Evolutionary conservation across 805 yeast species (phyloP).

Genomic region (Saccharomyces jurei): DNA sequence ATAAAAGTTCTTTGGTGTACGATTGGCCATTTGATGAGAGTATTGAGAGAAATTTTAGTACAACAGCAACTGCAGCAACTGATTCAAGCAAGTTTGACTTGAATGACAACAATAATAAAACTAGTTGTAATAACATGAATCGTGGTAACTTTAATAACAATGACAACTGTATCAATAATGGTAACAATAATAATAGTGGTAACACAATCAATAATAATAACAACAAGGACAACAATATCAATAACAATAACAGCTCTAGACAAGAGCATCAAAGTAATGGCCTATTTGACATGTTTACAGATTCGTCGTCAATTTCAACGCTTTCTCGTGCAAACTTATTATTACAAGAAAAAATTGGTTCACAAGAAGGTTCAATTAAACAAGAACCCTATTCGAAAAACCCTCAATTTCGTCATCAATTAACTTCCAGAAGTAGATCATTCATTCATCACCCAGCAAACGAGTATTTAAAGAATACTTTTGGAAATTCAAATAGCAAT

Average conservation of each 20-base stretch:
- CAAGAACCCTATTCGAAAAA: neutral
- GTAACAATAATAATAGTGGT: neutral
- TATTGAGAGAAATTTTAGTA: neutral
- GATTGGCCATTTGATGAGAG: slow-evolving; percentile 6
- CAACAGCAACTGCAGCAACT: neutral
- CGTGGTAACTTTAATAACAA: neutral
- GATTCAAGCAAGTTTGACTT: neutral
- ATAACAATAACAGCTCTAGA: slow-evolving; percentile 1
- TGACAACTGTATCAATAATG: neutral
- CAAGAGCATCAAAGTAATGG: slow-evolving; percentile 26
- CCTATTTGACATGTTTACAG: slow-evolving; percentile 34
- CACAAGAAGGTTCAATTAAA: neutral
- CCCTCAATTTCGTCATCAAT: neutral
- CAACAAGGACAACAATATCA: slow-evolving; percentile 5
- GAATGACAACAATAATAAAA: neutral
- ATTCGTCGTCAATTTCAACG: slow-evolving; percentile 21
- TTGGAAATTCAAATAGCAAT: slow-evolving; percentile 5
- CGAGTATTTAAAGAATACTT: neutral
- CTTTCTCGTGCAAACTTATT: slow-evolving; percentile 14
- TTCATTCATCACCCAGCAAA: neutral
- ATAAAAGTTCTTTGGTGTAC: slow-evolving; percentile 9
- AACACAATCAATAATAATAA: neutral
- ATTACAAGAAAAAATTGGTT: slow-evolving; percentile 12
- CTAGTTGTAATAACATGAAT: too few species aligned
- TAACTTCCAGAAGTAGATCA: neutral